These are phyloP conservation scores for Aspergillus leporis DNA, from an alignment of 495 filamentous ascomycete species.

Conservation along the genomic window DNA sequence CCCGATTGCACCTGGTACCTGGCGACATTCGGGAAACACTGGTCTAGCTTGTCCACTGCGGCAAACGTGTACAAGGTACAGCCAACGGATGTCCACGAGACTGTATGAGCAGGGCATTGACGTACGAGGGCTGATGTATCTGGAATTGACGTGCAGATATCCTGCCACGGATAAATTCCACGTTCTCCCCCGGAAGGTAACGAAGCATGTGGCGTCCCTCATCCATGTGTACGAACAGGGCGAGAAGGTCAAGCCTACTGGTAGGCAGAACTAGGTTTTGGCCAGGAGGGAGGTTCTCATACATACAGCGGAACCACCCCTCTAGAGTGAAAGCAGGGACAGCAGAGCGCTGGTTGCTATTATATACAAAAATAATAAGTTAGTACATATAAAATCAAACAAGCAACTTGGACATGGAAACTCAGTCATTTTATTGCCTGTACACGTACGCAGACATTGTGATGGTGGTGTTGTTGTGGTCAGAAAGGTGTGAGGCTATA, in stretches of 20 bases:
- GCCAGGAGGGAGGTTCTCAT: background rate
- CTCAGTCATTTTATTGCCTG: background rate
- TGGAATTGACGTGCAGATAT: background rate
- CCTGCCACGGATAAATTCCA: slow-evolving; percentile 1
- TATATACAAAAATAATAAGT: slow-evolving; percentile 5
- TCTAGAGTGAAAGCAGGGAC: background rate
- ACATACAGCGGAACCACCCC: background rate
- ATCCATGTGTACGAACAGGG: background rate
- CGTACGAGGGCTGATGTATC: slow-evolving; percentile 1
- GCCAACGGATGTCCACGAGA: background rate
- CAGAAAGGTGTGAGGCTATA: background rate
- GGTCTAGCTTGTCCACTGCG: slow-evolving; percentile 1
- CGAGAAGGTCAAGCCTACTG: background rate
- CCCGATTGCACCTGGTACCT: slow-evolving; percentile 15
- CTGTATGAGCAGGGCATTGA: slow-evolving; percentile 9
- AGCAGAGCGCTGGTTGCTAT: background rate
- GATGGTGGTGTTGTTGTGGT: background rate
- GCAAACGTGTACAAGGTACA: slow-evolving; percentile 6
- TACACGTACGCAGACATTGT: slow-evolving; percentile 4
- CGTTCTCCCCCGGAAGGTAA: background rate
- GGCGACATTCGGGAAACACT: slow-evolving; percentile 14
- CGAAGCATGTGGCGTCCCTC: background rate
- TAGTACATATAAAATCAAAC: background rate
- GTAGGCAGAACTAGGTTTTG: slow-evolving; percentile 3
- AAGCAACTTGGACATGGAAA: background rate